Evolutionary conservation across 23 red algal genomes (phyloP).

Genomic region (Agarophyton chilense): DNA sequence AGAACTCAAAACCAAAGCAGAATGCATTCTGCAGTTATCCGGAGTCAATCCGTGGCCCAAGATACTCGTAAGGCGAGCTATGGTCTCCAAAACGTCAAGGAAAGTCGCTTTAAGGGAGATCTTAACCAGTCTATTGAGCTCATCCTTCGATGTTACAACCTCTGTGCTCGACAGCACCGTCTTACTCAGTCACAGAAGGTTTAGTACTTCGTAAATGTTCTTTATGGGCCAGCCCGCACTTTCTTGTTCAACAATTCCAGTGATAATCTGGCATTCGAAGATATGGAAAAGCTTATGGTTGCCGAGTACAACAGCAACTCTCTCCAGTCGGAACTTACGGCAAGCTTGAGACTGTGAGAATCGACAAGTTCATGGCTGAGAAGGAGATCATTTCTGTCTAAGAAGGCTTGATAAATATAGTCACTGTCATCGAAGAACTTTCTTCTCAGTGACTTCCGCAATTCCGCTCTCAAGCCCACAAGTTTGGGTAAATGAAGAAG

Average conservation of each 20-base stretch:
- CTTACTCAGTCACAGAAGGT: neutral
- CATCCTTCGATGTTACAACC: neutral
- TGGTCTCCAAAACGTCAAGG: neutral
- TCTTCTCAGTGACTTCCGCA: neutral
- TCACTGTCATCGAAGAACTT: neutral
- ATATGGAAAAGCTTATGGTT: conserved; percentile 14
- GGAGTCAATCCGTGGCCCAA: too few species aligned
- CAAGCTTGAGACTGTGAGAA: neutral
- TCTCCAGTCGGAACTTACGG: neutral
- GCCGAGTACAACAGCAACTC: conserved; percentile 6
- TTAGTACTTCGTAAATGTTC: conserved; percentile 10
- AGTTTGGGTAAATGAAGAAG: neutral
- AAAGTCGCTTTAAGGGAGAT: neutral
- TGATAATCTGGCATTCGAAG: conserved; percentile 2
- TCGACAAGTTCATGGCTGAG: neutral
- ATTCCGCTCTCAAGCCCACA: conserved; percentile 3
- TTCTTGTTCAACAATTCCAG: conserved; percentile 41
- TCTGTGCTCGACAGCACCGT: neutral
- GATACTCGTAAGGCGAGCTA: neutral
- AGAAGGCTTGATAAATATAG: neutral
- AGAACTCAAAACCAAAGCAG: too few species aligned
- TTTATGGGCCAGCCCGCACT: conserved; percentile 9
- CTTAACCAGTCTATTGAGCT: neutral
- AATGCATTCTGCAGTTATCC: too few species aligned
- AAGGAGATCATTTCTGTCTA: neutral